Evolutionary conservation across 2,329 filamentous ascomycete species (phyloP).

Genomic region (Magnaporthiopsis incrustans): DNA sequence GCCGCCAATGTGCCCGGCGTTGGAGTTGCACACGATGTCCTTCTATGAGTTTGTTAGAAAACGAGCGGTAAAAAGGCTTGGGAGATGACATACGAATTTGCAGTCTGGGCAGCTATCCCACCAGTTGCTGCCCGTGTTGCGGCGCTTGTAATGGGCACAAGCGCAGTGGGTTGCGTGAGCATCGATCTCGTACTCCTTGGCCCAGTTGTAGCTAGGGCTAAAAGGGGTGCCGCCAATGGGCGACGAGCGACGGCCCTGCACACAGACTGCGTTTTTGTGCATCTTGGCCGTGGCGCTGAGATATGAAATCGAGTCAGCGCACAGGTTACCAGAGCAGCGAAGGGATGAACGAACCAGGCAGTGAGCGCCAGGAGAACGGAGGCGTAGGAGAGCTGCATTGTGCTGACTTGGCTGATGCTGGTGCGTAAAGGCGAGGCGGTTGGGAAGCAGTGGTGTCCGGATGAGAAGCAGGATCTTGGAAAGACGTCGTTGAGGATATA

Average conservation of each 20-base stretch:
- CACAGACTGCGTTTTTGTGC: background rate
- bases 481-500: too few species aligned
- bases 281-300: background rate
- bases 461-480: background rate
- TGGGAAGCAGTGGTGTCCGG: background rate
- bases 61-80: too few species aligned
- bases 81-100: too few species aligned
- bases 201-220: background rate
- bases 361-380: background rate
- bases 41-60: too few species aligned
- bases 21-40: too few species aligned
- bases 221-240: background rate
- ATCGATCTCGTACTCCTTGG: slow-evolving; percentile 1
- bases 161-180: slow-evolving; percentile 11
- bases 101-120: too few species aligned
- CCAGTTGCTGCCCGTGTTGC: too few species aligned
- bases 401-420: background rate
- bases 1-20: too few species aligned
- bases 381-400: background rate
- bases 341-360: background rate
- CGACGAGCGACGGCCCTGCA: background rate
- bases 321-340: too few species aligned
- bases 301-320: too few species aligned
- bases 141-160: too few species aligned
- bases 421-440: background rate